phyloP scores from a whole-genome alignment of 2,329 filamentous ascomycete species.

The Pseudogymnoascus sp. region DNA sequence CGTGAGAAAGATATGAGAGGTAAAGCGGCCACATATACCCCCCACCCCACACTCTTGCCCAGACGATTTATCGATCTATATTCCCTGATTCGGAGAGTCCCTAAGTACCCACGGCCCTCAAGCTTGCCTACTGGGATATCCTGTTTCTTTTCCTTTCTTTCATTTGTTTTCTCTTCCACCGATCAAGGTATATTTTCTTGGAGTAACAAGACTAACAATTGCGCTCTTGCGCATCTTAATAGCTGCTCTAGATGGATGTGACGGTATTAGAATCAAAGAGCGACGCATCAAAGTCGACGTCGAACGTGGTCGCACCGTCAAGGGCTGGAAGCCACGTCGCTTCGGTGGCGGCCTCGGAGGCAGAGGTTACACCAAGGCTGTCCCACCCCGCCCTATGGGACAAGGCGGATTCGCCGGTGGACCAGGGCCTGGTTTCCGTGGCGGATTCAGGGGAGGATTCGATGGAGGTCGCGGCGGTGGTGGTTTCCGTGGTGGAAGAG shows the following conservation, averaged over 20 bases:
- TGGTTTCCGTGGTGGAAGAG: conserved; percentile 31
- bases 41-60: conserved; percentile 26
- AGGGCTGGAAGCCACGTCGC: conserved; percentile 85
- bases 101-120: conserved; percentile 29
- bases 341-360: conserved; percentile 89
- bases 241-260: conserved; percentile 82
- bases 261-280: conserved; percentile 89
- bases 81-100: conserved; percentile 30
- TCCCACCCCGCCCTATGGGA: conserved; percentile 62
- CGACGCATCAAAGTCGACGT: conserved; percentile 90
- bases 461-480: conserved; percentile 41
- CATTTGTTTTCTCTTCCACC: conserved; percentile 21
- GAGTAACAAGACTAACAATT: conserved; percentile 63
- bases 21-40: conserved; percentile 50
- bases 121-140: conserved; percentile 31
- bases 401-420: conserved; percentile 47
- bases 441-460: conserved; percentile 29
- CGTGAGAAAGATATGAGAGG: conserved; percentile 99
- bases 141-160: conserved; percentile 18
- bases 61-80: conserved; percentile 18
- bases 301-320: conserved; percentile 88
- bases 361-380: conserved; percentile 81
- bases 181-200: conserved; percentile 37
- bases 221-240: conserved; percentile 51
- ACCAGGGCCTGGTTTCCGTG: conserved; percentile 33